Evolutionary conservation across 106 monocot species (phyloP), one percentile per base, ranked within the genome.

Genomic region (Gastrodia elata): DNA sequence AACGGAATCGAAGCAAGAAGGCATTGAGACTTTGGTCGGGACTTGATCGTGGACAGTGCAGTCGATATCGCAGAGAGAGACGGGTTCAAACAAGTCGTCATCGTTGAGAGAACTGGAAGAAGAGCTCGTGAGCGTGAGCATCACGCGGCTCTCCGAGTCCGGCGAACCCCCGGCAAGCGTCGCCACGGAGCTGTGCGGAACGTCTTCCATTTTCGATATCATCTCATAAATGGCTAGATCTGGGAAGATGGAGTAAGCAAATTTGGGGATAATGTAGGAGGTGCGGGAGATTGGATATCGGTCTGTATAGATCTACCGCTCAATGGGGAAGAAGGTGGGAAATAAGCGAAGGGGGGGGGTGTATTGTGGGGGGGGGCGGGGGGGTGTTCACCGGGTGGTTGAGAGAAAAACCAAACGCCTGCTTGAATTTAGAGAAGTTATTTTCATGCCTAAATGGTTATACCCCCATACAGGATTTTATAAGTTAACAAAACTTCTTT

Each of bases 61-160:
- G 69, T 79, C 81, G 36, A 83, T 76, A 78, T 89, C 94, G 4
- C 79, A 78, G 67, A 93, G 83, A 27, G 77, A 87, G 33, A 94
- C 88, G 9, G 94, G 86, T 76, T 91, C 94, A 71, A 91, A 89
- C 33, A 82, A 82, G 64, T 87, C 91, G 38, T 88, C 94, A 8
- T 83, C 84, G 13, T 77, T 46, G 59, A 83, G 49, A 71, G 88
- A 83, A 71, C 57, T 71, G 46, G 71, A 36, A n/a, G 83, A 77
- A n/a, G 83, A 77, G 78, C 71, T 73, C 44, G 72, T 72, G 20
- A 72, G 49, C 46, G 33, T 52, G 77, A 78, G 41, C 56, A 77
- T 46, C 65, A 68, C 16, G 72, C 2, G 10, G 9, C 40, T 56
- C 59, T 64, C 35, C 82, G 77, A 40, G 38, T 71, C 68, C 76